These are phyloP conservation scores for Aspergillus niger DNA, from an alignment of 2,329 filamentous ascomycete species.

Conservation along the genomic window DNA sequence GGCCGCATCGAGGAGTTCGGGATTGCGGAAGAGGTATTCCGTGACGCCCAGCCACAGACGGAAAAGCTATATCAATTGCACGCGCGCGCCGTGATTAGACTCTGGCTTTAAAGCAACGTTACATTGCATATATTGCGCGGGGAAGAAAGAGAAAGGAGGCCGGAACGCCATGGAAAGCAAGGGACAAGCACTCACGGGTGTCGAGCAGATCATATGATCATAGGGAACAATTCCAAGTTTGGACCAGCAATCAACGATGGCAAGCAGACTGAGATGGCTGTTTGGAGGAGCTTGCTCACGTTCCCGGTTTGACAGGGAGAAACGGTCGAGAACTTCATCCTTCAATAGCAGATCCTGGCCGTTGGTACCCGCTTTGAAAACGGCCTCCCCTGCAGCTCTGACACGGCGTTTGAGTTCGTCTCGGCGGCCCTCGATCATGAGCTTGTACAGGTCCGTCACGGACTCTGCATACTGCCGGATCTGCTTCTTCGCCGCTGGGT, in stretches of 20 bases:
- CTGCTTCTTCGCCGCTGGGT: slow-evolving; percentile 87
- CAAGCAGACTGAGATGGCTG: slow-evolving; percentile 89
- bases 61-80: slow-evolving; percentile 66
- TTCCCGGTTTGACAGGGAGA: slow-evolving; percentile 73
- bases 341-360: slow-evolving; percentile 69
- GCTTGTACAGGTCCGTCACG: slow-evolving; percentile 91
- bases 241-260: slow-evolving; percentile 99
- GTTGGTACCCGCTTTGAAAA: slow-evolving; percentile 59
- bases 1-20: slow-evolving; percentile 76
- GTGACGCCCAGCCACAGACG: slow-evolving; percentile 96
- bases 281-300: slow-evolving; percentile 71
- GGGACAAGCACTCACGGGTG: slow-evolving; percentile 61
- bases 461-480: slow-evolving; percentile 91
- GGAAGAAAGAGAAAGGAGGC: background rate
- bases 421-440: slow-evolving; percentile 86
- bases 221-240: slow-evolving; percentile 91
- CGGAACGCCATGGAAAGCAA: no score
- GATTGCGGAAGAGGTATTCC: slow-evolving; percentile 89
- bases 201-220: slow-evolving; percentile 99
- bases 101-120: background rate
- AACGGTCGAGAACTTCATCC: slow-evolving; percentile 83
- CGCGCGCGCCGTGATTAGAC: background rate
- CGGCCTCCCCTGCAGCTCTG: slow-evolving; percentile 73
- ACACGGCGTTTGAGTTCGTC: slow-evolving; percentile 74
- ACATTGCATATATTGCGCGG: background rate